Evolutionary conservation across 164 flowering plant genomes (phyloP).

Genomic region (Chimonanthus salicifolius): DNA sequence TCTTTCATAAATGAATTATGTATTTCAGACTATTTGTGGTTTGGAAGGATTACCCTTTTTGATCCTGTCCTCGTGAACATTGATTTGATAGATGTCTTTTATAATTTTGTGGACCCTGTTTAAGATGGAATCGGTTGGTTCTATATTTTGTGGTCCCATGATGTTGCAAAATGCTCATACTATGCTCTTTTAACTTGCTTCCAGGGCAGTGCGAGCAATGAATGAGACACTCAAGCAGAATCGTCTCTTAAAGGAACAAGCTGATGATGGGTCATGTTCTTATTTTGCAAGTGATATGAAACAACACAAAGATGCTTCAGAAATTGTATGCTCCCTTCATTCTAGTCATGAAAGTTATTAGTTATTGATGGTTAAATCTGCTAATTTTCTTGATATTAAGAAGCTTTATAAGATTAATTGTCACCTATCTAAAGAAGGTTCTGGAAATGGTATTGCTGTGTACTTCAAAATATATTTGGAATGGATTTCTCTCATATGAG

Average conservation of each 20-base stretch:
- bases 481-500: neutral
- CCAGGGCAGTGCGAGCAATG: slow-evolving; percentile 98
- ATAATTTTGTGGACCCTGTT: neutral
- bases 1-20: neutral
- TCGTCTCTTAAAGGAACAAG: slow-evolving; percentile 57
- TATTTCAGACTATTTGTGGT: neutral
- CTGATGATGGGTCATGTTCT: slow-evolving; percentile 38
- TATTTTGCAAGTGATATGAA: slow-evolving; percentile 32
- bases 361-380: neutral
- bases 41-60: neutral
- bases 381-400: neutral
- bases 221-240: slow-evolving; percentile 87
- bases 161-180: neutral
- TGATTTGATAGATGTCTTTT: neutral
- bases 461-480: no score
- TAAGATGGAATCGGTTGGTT: neutral
- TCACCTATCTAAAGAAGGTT: neutral
- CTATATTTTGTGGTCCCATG: neutral
- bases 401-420: no score
- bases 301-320: slow-evolving; percentile 29
- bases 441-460: neutral
- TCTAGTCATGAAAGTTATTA: neutral
- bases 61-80: neutral
- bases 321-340: slow-evolving; percentile 47
- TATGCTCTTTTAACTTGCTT: neutral